These are phyloP conservation scores for Clausena lansium DNA, from an alignment of 345 rosid species.

Conservation along the genomic window DNA sequence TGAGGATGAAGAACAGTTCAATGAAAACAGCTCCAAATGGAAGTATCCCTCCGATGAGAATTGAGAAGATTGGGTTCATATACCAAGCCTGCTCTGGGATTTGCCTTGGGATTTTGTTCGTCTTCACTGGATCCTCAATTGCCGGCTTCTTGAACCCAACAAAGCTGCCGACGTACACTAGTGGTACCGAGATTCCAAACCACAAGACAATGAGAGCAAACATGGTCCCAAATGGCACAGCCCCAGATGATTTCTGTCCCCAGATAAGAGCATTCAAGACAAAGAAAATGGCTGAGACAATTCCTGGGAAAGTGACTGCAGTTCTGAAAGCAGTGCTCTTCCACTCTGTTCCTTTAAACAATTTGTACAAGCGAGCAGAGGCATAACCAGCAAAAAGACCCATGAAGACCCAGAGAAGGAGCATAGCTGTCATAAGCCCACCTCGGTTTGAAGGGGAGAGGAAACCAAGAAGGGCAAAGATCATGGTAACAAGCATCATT, in stretches of 20 bases:
- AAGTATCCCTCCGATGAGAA: slow-evolving; percentile 72
- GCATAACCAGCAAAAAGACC: slow-evolving; percentile 77
- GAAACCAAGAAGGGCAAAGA: slow-evolving; percentile 74
- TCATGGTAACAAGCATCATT: slow-evolving; percentile 73
- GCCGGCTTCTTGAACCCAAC: slow-evolving; percentile 74
- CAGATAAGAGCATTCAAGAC: slow-evolving; percentile 71
- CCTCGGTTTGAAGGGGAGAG: slow-evolving; percentile 82
- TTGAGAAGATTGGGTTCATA: slow-evolving; percentile 76
- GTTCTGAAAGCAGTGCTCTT: slow-evolving; percentile 70
- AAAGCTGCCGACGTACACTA: slow-evolving; percentile 64
- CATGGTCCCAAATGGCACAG: slow-evolving; percentile 90
- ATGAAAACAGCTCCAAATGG: slow-evolving; percentile 86
- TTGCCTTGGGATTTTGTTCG: slow-evolving; percentile 79
- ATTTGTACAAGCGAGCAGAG: slow-evolving; percentile 59
- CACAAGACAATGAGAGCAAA: slow-evolving; percentile 69
- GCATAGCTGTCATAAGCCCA: slow-evolving; percentile 89
- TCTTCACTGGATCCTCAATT: slow-evolving; percentile 72
- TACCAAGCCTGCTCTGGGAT: slow-evolving; percentile 90
- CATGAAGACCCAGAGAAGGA: slow-evolving; percentile 82
- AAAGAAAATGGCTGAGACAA: slow-evolving; percentile 60
- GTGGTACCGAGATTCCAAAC: slow-evolving; percentile 82
- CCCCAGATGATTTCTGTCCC: slow-evolving; percentile 87
- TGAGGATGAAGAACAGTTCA: slow-evolving; percentile 82
- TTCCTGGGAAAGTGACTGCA: slow-evolving; percentile 71
- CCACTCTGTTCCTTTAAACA: slow-evolving; percentile 83